Evolutionary conservation across 208 protist genomes (phyloP).

Genomic region (Strigomonas galati): DNA sequence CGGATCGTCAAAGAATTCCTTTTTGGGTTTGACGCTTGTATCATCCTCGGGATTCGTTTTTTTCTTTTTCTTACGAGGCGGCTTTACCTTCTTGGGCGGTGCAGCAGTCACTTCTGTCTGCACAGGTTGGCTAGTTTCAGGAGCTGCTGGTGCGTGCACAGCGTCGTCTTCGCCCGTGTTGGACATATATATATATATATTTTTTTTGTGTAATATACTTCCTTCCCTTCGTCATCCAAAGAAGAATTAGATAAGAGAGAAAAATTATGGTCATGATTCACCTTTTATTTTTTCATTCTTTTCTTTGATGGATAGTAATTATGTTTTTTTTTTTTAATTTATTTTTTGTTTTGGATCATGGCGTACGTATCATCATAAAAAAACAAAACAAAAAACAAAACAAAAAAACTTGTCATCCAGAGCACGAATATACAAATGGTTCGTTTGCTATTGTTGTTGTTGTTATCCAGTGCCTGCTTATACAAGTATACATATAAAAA

Average conservation of each 20-base stretch:
- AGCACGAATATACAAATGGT: slow-evolving; percentile 6
- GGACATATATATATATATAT: too few relatives aligned
- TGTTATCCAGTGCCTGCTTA: background rate
- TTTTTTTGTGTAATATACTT: too few relatives aligned
- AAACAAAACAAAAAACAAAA: slow-evolving; percentile 11
- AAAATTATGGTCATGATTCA: background rate
- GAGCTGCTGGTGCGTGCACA: background rate
- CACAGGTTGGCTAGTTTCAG: too few relatives aligned
- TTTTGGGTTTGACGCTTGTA: background rate
- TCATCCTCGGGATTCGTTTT: slow-evolving; percentile 8
- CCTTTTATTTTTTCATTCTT: background rate
- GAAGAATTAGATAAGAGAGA: background rate
- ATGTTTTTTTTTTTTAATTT: slow-evolving; percentile 5
- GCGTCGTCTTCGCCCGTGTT: too few relatives aligned
- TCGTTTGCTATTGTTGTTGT: slow-evolving; percentile 9
- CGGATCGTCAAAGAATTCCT: background rate
- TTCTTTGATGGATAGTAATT: background rate
- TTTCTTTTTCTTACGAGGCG: slow-evolving; percentile 24
- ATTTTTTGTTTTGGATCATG: too few relatives aligned
- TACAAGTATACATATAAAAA: slow-evolving; percentile 8
- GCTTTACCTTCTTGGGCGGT: slow-evolving; percentile 21
- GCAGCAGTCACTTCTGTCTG: too few relatives aligned
- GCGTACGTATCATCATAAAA: background rate
- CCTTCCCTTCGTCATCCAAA: too few relatives aligned
- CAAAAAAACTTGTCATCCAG: background rate